These are phyloP conservation scores for Cokeromyces recurvatus DNA, from an alignment of 371 early-diverging fungal genomes.

Conservation along the genomic window DNA sequence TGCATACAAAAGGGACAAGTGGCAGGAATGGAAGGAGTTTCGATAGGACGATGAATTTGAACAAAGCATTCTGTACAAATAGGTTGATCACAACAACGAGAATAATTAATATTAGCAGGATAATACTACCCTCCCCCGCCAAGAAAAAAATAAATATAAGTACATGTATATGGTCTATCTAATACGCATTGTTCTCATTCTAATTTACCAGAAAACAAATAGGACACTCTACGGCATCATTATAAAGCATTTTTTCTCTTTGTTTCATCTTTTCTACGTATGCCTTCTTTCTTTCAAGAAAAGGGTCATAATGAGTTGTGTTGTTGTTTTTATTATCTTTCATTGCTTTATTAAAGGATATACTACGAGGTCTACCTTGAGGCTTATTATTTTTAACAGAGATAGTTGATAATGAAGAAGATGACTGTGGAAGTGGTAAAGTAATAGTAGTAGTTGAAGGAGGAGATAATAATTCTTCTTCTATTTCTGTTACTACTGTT, in stretches of 20 bases:
- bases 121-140: no score
- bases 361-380: constrained; percentile 27
- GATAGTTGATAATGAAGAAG: constrained; percentile 11
- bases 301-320: constrained; percentile 10
- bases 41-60: constrained; percentile 78
- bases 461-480: neutral
- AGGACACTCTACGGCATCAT: constrained; percentile 83
- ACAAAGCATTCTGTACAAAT: constrained; percentile 95
- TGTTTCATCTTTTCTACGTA: constrained; percentile 32
- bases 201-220: constrained; percentile 89
- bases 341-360: constrained; percentile 20
- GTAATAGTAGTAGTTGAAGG: neutral
- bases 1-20: constrained; percentile 88
- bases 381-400: neutral
- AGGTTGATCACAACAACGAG: constrained; percentile 92
- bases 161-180: neutral
- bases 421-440: constrained; percentile 18
- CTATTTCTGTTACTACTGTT: constrained; percentile 14
- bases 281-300: constrained; percentile 22
- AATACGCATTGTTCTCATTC: no score
- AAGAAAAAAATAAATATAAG: constrained; percentile 1
- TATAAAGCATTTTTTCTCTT: constrained; percentile 46
- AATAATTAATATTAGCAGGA: constrained; percentile 87
- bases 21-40: constrained; percentile 53
- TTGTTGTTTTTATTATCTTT: no score